Evolutionary conservation across 2,329 filamentous ascomycete species (phyloP), one percentile per base, ranked within the genome.

Genomic region (Aspergillus brasiliensis): DNA sequence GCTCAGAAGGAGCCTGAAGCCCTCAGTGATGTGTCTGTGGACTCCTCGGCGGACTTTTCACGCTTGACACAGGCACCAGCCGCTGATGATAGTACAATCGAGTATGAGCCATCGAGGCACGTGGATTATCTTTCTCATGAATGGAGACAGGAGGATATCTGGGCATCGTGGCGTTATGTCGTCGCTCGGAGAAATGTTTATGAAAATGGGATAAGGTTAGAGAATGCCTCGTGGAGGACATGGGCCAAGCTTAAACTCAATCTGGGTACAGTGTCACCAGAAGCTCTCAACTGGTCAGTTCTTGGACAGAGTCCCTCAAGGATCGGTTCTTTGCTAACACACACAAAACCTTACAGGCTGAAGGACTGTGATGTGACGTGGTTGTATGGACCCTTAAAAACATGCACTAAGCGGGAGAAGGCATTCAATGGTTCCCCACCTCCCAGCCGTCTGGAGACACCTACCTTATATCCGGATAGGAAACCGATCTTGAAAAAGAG

Each of bases 311-410:
- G 23, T 21, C 8, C 40, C 47, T 34, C 15, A n/a, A 5, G 31
- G 31, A 19, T 57, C 28, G 19, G 37, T 11, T 47, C 23, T 42
- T 44, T 58, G 48, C 61, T 60, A 63, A 65, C 25, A 62, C n/a
- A 11, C n/a, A n/a, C n/a, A n/a, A n/a, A n/a, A n/a, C n/a, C 7
- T 17, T 52, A 15, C 69, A 97, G 92, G 93, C 83, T 97, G 61
- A 99, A 98, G 75, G 95, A 98, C 70, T 95, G 91, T 74, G 94
- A 99, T 76, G 92, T 97, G 31, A 97, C 94, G 48, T 99, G 94
- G 95, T 82, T 99, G 1, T 99, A 98, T 71, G 95, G 95, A 0
- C 95, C 95, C 11, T 78, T 97, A 51, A 94, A 97, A 74, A 89
- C 89, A 1, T 88, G 89, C 21, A 81, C 82, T 3, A 84, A 82